Percentiles rank a stretch among this genome's conserved stretches.
Evolutionary conservation across 2,329 filamentous ascomycete species (phyloP).

Genomic region (Blumeriella jaapii): DNA sequence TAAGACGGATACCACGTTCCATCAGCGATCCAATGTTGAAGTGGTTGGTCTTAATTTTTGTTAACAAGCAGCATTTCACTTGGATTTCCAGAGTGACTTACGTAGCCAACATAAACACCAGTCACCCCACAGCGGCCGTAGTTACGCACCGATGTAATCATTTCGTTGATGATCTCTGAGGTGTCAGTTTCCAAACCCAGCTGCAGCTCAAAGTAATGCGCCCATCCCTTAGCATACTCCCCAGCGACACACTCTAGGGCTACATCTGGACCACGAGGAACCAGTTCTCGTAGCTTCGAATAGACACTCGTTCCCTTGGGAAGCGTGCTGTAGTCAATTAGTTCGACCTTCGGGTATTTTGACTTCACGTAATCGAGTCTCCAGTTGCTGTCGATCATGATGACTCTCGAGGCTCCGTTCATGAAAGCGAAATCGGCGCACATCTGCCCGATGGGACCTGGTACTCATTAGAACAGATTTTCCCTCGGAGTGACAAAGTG

Average conservation of each 20-base stretch:
- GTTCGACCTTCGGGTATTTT: constrained; percentile 53
- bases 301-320: constrained; percentile 57
- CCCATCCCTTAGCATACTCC: constrained; percentile 50
- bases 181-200: constrained; percentile 73
- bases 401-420: constrained; percentile 65
- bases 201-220: constrained; percentile 45
- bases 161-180: constrained; percentile 69
- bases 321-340: constrained; percentile 54
- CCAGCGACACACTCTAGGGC: constrained; percentile 55
- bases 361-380: constrained; percentile 57
- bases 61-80: constrained; percentile 1
- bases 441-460: constrained; percentile 74
- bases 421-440: constrained; percentile 60
- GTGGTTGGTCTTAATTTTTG: constrained; percentile 17
- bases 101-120: constrained; percentile 53
- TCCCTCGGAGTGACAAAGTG: background rate
- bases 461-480: background rate
- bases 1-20: constrained; percentile 76
- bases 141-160: constrained; percentile 61
- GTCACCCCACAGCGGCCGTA: constrained; percentile 69
- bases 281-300: constrained; percentile 61
- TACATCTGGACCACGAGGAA: constrained; percentile 62
- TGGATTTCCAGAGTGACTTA: constrained; percentile 27
- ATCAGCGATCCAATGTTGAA: constrained; percentile 51
- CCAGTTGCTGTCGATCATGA: constrained; percentile 65